Evolutionary conservation across 352 stramenopile species (phyloP).

Genomic region (Pythium volutum): DNA sequence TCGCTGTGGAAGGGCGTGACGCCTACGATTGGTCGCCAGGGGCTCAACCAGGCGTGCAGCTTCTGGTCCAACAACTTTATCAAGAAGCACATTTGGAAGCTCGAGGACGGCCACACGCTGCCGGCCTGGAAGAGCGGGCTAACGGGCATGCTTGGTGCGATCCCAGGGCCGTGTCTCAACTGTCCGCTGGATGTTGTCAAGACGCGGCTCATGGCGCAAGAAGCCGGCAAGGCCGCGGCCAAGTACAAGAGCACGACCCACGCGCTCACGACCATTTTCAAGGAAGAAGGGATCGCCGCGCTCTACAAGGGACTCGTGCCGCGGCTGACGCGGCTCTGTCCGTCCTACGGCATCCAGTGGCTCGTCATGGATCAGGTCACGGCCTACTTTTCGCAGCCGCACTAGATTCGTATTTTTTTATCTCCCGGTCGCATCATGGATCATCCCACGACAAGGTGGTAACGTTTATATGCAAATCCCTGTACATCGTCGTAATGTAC

Average conservation of each 20-base stretch:
- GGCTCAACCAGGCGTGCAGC: slow-evolving; percentile 97
- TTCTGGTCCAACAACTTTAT: slow-evolving; percentile 97
- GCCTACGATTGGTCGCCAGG: slow-evolving; percentile 96
- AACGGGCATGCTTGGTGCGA: slow-evolving; percentile 89
- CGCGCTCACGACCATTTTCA: slow-evolving; percentile 88
- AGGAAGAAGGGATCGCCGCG: slow-evolving; percentile 92
- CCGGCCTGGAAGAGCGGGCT: slow-evolving; percentile 94
- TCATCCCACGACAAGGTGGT: too few relatives aligned
- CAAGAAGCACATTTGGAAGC: slow-evolving; percentile 84
- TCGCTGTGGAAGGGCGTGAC: slow-evolving; percentile 95
- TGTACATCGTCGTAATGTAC: too few relatives aligned
- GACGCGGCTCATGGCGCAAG: slow-evolving; percentile 92
- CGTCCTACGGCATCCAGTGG: slow-evolving; percentile 87
- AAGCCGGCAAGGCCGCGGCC: slow-evolving; percentile 76
- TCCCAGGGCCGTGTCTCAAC: slow-evolving; percentile 87
- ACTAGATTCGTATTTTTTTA: slow-evolving; percentile 12
- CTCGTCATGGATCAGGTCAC: slow-evolving; percentile 85
- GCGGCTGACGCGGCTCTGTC: slow-evolving; percentile 88
- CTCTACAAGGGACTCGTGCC: slow-evolving; percentile 98
- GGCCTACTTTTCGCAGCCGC: slow-evolving; percentile 56
- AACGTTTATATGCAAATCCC: too few relatives aligned
- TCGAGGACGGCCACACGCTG: slow-evolving; percentile 85
- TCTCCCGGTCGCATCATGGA: too few relatives aligned
- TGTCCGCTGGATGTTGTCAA: slow-evolving; percentile 96
- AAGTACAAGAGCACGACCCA: slow-evolving; percentile 96